Percentiles rank a stretch among this genome's conserved stretches.
Conservation (phyloP, 306 rosid species). For the Vigna mungo region DNA sequence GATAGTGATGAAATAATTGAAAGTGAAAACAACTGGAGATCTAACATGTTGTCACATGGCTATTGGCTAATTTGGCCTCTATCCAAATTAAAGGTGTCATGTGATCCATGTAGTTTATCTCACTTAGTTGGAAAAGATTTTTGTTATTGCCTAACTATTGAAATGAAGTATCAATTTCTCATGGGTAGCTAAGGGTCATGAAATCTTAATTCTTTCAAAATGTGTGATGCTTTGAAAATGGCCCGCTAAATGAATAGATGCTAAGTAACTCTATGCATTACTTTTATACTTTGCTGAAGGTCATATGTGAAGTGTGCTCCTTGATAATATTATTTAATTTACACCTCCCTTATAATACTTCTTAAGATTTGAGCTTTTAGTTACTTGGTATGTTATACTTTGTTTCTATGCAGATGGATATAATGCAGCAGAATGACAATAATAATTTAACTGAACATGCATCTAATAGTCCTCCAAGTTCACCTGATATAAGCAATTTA, state of each 20-base stretch:
- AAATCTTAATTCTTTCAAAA: conserved; percentile 20
- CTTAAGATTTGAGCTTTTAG: conserved; percentile 32
- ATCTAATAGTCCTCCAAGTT: conserved; percentile 48
- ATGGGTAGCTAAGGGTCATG: not conserved
- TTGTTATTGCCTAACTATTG: not conserved
- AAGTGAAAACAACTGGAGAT: conserved; percentile 13
- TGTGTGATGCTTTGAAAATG: conserved; percentile 20
- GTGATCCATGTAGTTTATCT: not conserved
- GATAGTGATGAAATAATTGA: conserved; percentile 9
- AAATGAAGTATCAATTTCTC: not conserved
- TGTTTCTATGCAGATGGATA: conserved; percentile 56
- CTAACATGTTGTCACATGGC: not conserved
- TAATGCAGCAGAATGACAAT: conserved; percentile 38
- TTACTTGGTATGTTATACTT: conserved; percentile 19
- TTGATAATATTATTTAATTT: conserved; percentile 36
- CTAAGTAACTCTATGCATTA: not conserved
- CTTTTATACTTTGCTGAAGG: conserved; percentile 19
- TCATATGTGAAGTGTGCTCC: conserved; percentile 29
- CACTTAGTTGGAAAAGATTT: not conserved
- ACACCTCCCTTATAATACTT: conserved; percentile 2
- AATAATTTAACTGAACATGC: conserved; percentile 48
- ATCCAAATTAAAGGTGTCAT: not conserved
- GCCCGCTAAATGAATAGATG: conserved; percentile 5
- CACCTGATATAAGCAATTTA: conserved; percentile 51
- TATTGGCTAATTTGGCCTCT: not conserved